Evolutionary conservation across 2,329 filamentous ascomycete genomes (phyloP).

Genomic region (Paraconiothyrium sp.): DNA sequence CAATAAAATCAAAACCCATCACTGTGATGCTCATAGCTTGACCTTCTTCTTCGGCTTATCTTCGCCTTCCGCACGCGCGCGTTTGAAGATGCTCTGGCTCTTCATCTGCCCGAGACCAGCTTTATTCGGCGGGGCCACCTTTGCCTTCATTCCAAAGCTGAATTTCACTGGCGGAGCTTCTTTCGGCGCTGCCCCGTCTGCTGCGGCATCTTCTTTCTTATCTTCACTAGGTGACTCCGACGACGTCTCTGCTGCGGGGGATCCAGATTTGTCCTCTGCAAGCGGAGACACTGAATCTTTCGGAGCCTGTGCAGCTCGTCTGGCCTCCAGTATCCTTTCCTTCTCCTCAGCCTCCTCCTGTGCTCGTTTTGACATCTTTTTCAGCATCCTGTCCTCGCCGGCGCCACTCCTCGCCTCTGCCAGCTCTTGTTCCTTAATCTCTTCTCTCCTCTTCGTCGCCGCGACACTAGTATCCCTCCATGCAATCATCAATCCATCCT

Average conservation of each 20-base stretch:
- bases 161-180: conserved; percentile 44
- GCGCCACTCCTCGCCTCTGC: conserved; percentile 93
- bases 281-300: conserved; percentile 49
- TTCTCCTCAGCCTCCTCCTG: conserved; percentile 62
- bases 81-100: conserved; percentile 50
- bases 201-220: conserved; percentile 75
- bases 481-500: conserved; percentile 84
- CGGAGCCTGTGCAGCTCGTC: conserved; percentile 57
- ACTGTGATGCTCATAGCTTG: conserved; percentile 35
- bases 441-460: conserved; percentile 80
- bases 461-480: conserved; percentile 95
- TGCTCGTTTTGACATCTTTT: conserved; percentile 83
- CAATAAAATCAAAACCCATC: neutral
- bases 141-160: conserved; percentile 46
- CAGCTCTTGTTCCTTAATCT: conserved; percentile 81
- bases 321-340: conserved; percentile 42
- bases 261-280: conserved; percentile 52
- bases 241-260: conserved; percentile 54
- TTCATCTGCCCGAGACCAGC: conserved; percentile 44
- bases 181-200: conserved; percentile 58
- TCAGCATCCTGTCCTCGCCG: conserved; percentile 82
- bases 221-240: conserved; percentile 71
- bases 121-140: conserved; percentile 37
- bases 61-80: conserved; percentile 38
- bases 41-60: conserved; percentile 47